Base-by-base conservation (phyloP, 129 eudicot species). In the Kitagawia praeruptora region DNA sequence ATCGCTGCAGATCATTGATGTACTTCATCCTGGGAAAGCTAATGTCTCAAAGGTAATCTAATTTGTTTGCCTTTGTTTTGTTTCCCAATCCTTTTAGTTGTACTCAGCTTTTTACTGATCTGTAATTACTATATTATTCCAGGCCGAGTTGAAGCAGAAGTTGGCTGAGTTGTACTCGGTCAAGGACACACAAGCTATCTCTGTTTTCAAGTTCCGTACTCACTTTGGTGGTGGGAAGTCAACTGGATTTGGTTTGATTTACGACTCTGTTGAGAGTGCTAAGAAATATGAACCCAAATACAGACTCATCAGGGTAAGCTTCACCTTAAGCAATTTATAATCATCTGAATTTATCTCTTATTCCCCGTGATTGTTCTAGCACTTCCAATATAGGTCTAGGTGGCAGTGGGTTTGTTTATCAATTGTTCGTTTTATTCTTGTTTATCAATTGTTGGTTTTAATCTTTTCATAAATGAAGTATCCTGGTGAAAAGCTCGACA, bases 21-120 rank as follows among this genome's bases (percentile, higher is more conserved):
- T 91, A 71, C 88, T 88, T 45, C 96, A 91, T 75, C 96, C 96
- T 18, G 96, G 96, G 42, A 75, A 89, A 34, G 80, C 96, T 1
- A 91, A 91, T 84, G 89, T 91, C 53, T 91, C 96, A 70, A 91
- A 91, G 96, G 96, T 90, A 53, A 34, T 38, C 49, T 9, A 16
- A n/a, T 31, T 40, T 74, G 64, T 45, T 47, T 37, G 21, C 19
- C 15, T 6, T 31, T 49, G 48, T 71, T 78, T 74, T 51, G 61
- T 51, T 51, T 16, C 18, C n/a, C 31, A n/a, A 8, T 13, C 3
- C 66, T n/a, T 54, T 58, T 23, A 58, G 66, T 58, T 1, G 4
- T 58, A 58, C 13, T 0, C 13, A 23, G 2, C 2, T 9, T 31
- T 58, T 28, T 28, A 40, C 21, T 66, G 14, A 66, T 66, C 71